These are phyloP conservation scores for Emericellopsis terricola DNA, from an alignment of 495 filamentous ascomycete species.

Conservation along the genomic window DNA sequence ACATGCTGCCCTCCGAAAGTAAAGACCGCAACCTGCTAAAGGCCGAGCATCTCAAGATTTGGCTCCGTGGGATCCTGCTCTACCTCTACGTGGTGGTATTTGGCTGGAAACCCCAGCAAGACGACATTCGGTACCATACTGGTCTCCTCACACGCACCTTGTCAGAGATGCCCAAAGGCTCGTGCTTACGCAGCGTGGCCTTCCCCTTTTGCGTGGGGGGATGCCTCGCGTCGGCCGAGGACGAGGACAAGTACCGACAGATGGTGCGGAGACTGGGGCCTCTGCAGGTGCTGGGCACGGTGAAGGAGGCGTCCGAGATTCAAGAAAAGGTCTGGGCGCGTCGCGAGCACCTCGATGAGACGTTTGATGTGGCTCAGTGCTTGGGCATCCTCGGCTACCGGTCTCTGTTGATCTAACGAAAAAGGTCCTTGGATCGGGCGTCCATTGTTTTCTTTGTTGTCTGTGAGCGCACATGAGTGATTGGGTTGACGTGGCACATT, in stretches of 20 bases:
- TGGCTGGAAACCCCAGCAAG: conserved; percentile 30
- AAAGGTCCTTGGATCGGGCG: no score
- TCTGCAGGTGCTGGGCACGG: conserved; percentile 23
- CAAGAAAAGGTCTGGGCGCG: conserved; percentile 31
- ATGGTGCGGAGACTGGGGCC: conserved; percentile 20
- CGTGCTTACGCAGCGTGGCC: conserved; percentile 20
- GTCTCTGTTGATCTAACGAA: conserved; percentile 19
- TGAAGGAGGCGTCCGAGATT: conserved; percentile 27
- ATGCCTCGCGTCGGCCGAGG: conserved; percentile 24
- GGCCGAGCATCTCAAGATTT: conserved; percentile 10
- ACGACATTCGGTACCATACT: conserved; percentile 20
- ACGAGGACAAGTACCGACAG: conserved; percentile 21
- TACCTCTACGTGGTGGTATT: conserved; percentile 31
- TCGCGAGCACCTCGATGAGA: conserved; percentile 13
- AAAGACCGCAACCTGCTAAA: conserved; percentile 4
- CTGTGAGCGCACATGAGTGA: no score
- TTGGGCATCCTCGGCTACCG: conserved; percentile 17
- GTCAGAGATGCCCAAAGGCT: conserved; percentile 7
- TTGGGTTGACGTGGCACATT: no score
- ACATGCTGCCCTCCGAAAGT: neutral
- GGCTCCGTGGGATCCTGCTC: conserved; percentile 28
- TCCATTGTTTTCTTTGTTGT: no score
- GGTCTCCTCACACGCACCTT: conserved; percentile 15
- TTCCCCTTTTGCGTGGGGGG: conserved; percentile 37
- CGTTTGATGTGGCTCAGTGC: conserved; percentile 20